Base-by-base conservation (phyloP, 1,284 basidiomycete species). In the Mycena sp. region DNA sequence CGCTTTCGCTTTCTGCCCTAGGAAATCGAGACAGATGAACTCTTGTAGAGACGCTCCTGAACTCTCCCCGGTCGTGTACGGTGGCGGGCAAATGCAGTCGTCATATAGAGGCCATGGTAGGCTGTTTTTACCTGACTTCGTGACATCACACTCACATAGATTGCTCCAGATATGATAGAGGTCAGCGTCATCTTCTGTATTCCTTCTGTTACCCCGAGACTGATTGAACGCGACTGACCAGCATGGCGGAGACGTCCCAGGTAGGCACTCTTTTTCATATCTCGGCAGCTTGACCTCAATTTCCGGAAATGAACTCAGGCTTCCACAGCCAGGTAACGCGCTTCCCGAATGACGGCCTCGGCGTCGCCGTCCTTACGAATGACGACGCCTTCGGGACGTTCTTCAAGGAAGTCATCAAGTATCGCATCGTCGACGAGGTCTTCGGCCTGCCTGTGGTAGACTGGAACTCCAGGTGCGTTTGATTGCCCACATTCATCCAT, bases 301-400 rank as follows among this genome's bases (percentile, higher is more conserved):
- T n/a, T 12, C 3, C n/a, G 29, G 23, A 17, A 14, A 14, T 9
- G 7, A 35, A 26, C 29, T 2, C 25, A 71, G 70, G 70, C 4
- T 69, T 61, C 53, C 30, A 58, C 38, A 57, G 59, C 25, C 60
- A 60, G 28, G 64, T 73, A n/a, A 61, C 68, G 26, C 65, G 70
- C 23, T 68, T 71, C 50, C 71, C 72, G 9, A 63, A 58, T 32
- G 63, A 65, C 19, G 58, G 63, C 10, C 35, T 64, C n/a, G 70
- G 72, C 17, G 45, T 73, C 9, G 68, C 71, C 4, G 66, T 73
- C 17, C 48, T 73, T 28, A 61, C 64, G 3, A 73, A 72, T 48
- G 71, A 73, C 37, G 67, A 71, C 40, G n/a, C 40, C 4, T 57
- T 54, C 17, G 70, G 68, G 7, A 12, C 17, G 2, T 25, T 29